A percentile compares a stretch with the other conserved stretches of the same genome.
These are phyloP conservation scores for Fusarium praegraminearum DNA, from an alignment of 2,329 filamentous ascomycete species.

Conservation along the genomic window DNA sequence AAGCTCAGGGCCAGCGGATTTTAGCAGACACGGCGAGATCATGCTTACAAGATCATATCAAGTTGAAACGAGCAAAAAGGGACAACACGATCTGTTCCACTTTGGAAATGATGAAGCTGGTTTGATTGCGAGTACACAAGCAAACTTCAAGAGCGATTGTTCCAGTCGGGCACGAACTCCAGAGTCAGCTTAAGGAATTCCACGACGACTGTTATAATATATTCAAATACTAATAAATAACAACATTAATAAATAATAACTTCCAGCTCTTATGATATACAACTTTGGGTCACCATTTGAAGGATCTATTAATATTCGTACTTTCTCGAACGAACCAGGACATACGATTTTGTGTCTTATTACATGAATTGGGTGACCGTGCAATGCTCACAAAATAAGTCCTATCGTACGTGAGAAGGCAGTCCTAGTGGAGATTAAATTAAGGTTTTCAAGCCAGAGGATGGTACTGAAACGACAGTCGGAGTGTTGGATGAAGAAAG, in stretches of 20 bases:
- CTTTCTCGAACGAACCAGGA: too few species aligned
- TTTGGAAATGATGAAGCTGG: slow-evolving; percentile 43
- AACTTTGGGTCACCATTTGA: too few species aligned
- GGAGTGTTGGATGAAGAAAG: too few species aligned
- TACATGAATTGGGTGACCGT: too few species aligned
- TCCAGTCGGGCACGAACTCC: slow-evolving; percentile 22
- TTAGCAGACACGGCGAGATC: slow-evolving; percentile 44
- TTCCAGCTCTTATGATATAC: too few species aligned
- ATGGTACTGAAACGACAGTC: rapidly evolving
- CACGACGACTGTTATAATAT: too few species aligned
- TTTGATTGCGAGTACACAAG: slow-evolving; percentile 31
- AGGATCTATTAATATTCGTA: too few species aligned
- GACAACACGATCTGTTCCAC: slow-evolving; percentile 20
- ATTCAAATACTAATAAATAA: neutral
- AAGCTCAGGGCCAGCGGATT: slow-evolving; percentile 17
- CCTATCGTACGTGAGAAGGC: too few species aligned
- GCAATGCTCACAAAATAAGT: too few species aligned
- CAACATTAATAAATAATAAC: neutral
- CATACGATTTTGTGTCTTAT: too few species aligned
- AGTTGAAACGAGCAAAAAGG: slow-evolving; percentile 42
- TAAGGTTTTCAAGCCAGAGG: too few species aligned
- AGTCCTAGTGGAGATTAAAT: too few species aligned
- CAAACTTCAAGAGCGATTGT: slow-evolving; percentile 29
- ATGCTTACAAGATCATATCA: slow-evolving; percentile 49
- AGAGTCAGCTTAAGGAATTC: slow-evolving; percentile 1